Evolutionary conservation across 345 rosid genomes (phyloP).

Genomic region (Gossypium bickii): DNA sequence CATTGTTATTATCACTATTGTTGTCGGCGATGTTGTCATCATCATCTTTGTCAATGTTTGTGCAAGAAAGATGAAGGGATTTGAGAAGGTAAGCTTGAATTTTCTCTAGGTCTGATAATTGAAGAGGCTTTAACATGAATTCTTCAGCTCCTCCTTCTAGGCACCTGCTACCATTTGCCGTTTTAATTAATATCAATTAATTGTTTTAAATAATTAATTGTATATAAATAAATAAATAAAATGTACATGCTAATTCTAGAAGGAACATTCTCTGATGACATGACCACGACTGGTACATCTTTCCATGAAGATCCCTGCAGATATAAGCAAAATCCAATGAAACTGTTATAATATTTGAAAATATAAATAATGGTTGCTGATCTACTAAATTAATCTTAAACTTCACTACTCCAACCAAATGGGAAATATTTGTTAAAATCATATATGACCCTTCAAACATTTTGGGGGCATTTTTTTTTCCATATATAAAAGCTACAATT

Average conservation of each 20-base stretch:
- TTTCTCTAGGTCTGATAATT: constrained; percentile 43
- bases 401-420: no score
- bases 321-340: background rate
- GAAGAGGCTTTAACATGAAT: constrained; percentile 53
- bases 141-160: constrained; percentile 61
- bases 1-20: no score
- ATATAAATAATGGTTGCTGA: no score
- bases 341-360: no score
- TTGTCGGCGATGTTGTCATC: background rate
- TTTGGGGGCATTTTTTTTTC: no score
- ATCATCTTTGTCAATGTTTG: background rate
- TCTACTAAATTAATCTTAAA: no score
- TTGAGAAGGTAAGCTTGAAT: constrained; percentile 40
- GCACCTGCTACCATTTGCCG: constrained; percentile 30
- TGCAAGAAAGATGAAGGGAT: constrained; percentile 21
- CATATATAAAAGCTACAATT: no score
- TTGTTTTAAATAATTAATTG: no score
- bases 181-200: no score
- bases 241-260: constrained; percentile 52
- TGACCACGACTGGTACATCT: constrained; percentile 74
- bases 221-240: background rate
- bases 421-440: no score
- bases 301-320: constrained; percentile 57
- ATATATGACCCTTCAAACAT: no score
- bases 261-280: constrained; percentile 90